These are phyloP conservation scores for Rugonectria rugulosa DNA, from an alignment of 2,329 filamentous ascomycete genomes.

Conservation along the genomic window DNA sequence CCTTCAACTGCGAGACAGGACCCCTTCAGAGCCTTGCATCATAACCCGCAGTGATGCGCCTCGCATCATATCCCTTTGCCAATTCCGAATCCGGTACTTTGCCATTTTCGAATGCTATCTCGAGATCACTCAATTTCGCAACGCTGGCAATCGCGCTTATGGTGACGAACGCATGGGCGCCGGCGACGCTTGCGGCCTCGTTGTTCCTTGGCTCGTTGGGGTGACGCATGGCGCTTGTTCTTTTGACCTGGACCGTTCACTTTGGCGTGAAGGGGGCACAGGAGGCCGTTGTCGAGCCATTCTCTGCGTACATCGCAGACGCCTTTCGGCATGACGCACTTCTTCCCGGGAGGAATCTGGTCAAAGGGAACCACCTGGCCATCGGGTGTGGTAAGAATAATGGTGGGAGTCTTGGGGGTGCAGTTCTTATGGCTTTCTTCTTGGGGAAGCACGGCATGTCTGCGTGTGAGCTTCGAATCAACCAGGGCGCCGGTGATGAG, in stretches of 20 bases:
- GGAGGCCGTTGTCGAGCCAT: background rate
- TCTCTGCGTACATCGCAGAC: background rate
- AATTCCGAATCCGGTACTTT: too few species aligned
- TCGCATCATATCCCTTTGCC: too few species aligned
- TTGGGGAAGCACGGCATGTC: too few species aligned
- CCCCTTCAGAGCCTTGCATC: too few species aligned
- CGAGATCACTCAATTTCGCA: too few species aligned
- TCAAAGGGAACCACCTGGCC: constrained; percentile 1
- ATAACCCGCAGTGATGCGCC: too few species aligned
- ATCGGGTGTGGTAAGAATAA: constrained; percentile 20
- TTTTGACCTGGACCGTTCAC: background rate
- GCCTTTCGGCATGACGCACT: background rate
- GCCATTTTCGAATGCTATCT: too few species aligned
- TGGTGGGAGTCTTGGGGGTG: background rate
- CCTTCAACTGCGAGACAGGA: too few species aligned
- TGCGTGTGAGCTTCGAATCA: background rate
- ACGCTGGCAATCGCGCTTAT: too few species aligned
- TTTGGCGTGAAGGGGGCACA: constrained; percentile 10
- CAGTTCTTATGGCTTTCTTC: background rate
- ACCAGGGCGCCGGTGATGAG: background rate
- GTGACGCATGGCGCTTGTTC: background rate
- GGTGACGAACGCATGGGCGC: too few species aligned
- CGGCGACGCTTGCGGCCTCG: too few species aligned
- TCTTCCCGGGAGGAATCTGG: background rate
- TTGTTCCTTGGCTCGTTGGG: background rate